Evolutionary conservation across 345 rosid species (phyloP), one percentile per base, ranked within the genome.

Genomic region (Boechera divaricarpa): DNA sequence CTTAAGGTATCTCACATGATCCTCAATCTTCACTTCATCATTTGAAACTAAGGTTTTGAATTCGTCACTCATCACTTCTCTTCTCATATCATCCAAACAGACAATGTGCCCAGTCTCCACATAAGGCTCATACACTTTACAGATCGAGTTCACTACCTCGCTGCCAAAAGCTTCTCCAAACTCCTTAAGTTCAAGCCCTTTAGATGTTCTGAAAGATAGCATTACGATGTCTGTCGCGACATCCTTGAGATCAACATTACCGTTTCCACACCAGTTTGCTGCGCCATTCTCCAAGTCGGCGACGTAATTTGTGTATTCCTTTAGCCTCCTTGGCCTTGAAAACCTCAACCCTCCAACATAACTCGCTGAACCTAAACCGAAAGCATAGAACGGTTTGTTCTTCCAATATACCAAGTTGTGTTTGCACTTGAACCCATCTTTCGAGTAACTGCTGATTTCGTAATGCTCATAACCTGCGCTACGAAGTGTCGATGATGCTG

Each of bases 321-420:
- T 87, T 86, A 92, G 85, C 84, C 59, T 90, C 77, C 82, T 95
- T 5, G 98, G 99, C 82, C 99, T 85, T 32, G 99, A 92, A 75
- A 95, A 92, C 82, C 99, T 88, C 70, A 83, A 11, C 63, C 98
- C 98, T 76, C 84, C 77, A 33, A 88, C 81, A 74, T 82, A 86
- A 80, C 99, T 95, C n/a, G 98, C 97, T 64, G 99, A 89, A 61
- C 99, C 99, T 35, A 91, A 88, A 51, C 98, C 99, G 15, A 92
- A 92, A 32, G 80, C 97, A 61, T 92, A 92, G 81, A 92, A 95
- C 5, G 97, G 91, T 29, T 79, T 73, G 83, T 86, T 89, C 85
- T 87, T 84, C 98, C 98, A 95, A 91, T 92, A 95, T 36, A 85
- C 87, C 76, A 57, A 83, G 71, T 95, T 92, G 83, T 92, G 98